phyloP scores from a whole-genome alignment of 1,139 yeast species.

The Wickerhamomyces sp. region DNA sequence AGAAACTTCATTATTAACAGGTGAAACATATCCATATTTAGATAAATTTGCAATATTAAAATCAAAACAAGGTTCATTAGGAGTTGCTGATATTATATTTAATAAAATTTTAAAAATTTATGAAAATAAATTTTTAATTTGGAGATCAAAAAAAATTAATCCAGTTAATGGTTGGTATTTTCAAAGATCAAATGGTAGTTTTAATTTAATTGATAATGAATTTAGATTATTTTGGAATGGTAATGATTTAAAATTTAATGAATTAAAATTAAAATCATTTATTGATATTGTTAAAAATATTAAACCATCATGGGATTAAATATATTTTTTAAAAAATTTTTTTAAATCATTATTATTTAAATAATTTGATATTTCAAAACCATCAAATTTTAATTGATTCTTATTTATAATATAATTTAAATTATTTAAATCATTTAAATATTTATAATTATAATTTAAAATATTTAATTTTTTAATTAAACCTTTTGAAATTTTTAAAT shows the following conservation, averaged over 20 bases:
- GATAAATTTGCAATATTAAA: slow-evolving; percentile 92
- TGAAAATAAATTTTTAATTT: slow-evolving; percentile 70
- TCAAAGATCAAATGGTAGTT: slow-evolving; percentile 78
- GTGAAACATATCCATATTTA: slow-evolving; percentile 44
- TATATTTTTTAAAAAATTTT: too few species aligned
- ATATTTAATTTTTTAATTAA: background rate
- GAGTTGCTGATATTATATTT: slow-evolving; percentile 89
- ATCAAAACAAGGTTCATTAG: slow-evolving; percentile 82
- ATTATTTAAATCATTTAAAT: slow-evolving; percentile 25
- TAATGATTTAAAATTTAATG: slow-evolving; percentile 1
- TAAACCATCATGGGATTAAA: slow-evolving; percentile 24
- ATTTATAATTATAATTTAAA: slow-evolving; percentile 36
- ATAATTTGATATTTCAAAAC: slow-evolving; percentile 42
- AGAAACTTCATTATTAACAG: slow-evolving; percentile 36
- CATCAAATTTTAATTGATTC: slow-evolving; percentile 34
- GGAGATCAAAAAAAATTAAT: slow-evolving; percentile 83
- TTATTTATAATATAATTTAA: slow-evolving; percentile 28
- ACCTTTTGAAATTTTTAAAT: slow-evolving; percentile 26
- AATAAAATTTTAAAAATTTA: slow-evolving; percentile 59
- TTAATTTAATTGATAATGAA: slow-evolving; percentile 29
- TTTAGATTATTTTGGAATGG: slow-evolving; percentile 24
- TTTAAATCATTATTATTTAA: slow-evolving; percentile 41
- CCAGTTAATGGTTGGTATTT: slow-evolving; percentile 98
- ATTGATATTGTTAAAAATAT: slow-evolving; percentile 20
- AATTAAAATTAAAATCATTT: slow-evolving; percentile 13